Percentiles rank a stretch among this genome's conserved stretches.
Conservation (phyloP, 192 early-diverging fungal genomes). For the Hyaloraphidium curvatum region DNA sequence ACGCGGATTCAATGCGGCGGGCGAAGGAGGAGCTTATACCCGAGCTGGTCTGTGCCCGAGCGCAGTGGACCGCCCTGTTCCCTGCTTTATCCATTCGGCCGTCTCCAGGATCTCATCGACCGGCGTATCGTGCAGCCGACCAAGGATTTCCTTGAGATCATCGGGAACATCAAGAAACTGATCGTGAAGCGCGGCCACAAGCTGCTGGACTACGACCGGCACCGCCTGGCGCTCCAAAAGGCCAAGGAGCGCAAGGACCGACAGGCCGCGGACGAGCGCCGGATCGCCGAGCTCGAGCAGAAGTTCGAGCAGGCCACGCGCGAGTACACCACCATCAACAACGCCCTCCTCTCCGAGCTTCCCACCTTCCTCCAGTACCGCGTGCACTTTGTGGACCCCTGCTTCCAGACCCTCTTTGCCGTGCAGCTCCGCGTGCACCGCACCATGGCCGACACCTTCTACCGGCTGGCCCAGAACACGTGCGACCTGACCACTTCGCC, state of each 20-base stretch:
- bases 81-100: neutral
- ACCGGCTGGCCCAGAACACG: slow-evolving; percentile 9
- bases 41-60: slow-evolving; percentile 24
- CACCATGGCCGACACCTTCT: slow-evolving; percentile 36
- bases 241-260: slow-evolving; percentile 30
- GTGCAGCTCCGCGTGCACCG: slow-evolving; percentile 62
- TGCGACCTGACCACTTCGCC: neutral
- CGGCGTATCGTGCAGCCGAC: slow-evolving; percentile 52
- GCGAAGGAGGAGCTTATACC: slow-evolving; percentile 36
- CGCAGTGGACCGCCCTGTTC: neutral
- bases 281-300: slow-evolving; percentile 32
- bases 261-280: slow-evolving; percentile 22
- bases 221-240: slow-evolving; percentile 49
- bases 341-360: slow-evolving; percentile 59
- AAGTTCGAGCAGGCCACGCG: slow-evolving; percentile 58
- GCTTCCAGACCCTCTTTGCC: slow-evolving; percentile 65
- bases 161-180: slow-evolving; percentile 59
- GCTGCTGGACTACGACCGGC: slow-evolving; percentile 80
- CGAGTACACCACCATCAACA: slow-evolving; percentile 72
- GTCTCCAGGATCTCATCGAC: slow-evolving; percentile 43
- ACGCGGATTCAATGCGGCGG: slow-evolving; percentile 21
- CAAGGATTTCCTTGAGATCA: slow-evolving; percentile 50
- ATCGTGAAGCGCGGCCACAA: slow-evolving; percentile 85
- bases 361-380: slow-evolving; percentile 54
- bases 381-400: slow-evolving; percentile 64